phyloP scores from a whole-genome alignment of 768 basidiomycete genomes.

The Amanita muscaria region DNA sequence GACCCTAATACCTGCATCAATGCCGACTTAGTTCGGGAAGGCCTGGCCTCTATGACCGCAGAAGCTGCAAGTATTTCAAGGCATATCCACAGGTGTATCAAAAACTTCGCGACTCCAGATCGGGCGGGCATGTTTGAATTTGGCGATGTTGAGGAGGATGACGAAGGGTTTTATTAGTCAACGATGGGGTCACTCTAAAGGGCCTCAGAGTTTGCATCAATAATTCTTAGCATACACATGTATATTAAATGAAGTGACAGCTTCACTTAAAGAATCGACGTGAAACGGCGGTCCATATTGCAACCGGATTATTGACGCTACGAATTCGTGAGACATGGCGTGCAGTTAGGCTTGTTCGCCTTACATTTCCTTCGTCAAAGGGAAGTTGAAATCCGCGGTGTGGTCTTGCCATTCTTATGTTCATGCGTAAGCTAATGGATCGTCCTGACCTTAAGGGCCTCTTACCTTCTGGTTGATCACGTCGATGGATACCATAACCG shows the following conservation, averaged over 20 bases:
- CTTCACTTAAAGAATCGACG: slow-evolving; percentile 20
- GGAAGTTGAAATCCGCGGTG: slow-evolving; percentile 42
- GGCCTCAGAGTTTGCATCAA: no score
- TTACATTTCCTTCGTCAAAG: slow-evolving; percentile 40
- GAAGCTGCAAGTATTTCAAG: slow-evolving; percentile 61
- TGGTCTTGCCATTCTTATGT: slow-evolving; percentile 53
- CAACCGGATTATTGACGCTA: slow-evolving; percentile 48
- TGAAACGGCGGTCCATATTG: slow-evolving; percentile 45
- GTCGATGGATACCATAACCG: slow-evolving; percentile 47
- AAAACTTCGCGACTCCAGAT: slow-evolving; percentile 54
- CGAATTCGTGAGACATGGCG: not conserved
- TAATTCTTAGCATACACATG: no score
- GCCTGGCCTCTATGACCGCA: slow-evolving; percentile 76
- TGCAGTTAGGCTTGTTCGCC: slow-evolving; percentile 13
- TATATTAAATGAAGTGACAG: no score
- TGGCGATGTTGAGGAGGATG: slow-evolving; percentile 86
- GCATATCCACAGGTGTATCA: slow-evolving; percentile 63
- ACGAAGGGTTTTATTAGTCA: slow-evolving; percentile 18
- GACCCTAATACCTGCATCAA: slow-evolving; percentile 80
- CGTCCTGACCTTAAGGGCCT: no score
- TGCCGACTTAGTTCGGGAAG: slow-evolving; percentile 82
- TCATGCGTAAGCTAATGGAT: no score
- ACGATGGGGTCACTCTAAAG: no score
- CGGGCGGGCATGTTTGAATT: slow-evolving; percentile 84
- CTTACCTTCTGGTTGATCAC: slow-evolving; percentile 48